A percentile compares a stretch with the other conserved stretches of the same genome.
phyloP scores from a whole-genome alignment of 2,329 filamentous ascomycete genomes.

The Claviceps arundinis region DNA sequence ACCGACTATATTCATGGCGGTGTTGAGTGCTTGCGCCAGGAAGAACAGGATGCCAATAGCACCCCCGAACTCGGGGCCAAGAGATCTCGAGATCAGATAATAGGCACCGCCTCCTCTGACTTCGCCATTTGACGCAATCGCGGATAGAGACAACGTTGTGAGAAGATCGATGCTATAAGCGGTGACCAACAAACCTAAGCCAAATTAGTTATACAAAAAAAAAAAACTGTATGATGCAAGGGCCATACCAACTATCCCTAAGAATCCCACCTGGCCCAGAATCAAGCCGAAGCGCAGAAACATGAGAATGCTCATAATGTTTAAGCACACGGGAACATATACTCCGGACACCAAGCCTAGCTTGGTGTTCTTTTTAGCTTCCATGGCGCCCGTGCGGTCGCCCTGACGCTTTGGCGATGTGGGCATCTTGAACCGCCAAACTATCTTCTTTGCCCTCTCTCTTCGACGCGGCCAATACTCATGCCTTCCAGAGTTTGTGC shows the following conservation, averaged over 20 bases:
- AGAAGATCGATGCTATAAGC: constrained; percentile 76
- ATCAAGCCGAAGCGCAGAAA: constrained; percentile 82
- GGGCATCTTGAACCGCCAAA: constrained; percentile 3
- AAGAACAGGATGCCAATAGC: constrained; percentile 84
- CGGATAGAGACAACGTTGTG: constrained; percentile 74
- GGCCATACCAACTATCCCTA: constrained; percentile 62
- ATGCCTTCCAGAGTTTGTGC: neutral
- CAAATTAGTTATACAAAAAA: constrained; percentile 2
- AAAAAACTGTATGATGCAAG: neutral
- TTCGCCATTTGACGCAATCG: constrained; percentile 80
- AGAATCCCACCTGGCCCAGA: constrained; percentile 62
- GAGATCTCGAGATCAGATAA: constrained; percentile 72
- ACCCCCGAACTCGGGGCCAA: constrained; percentile 80
- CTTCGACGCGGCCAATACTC: neutral
- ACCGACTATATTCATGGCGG: constrained; percentile 76
- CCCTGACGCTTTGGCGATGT: constrained; percentile 7
- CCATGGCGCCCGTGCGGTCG: constrained; percentile 15
- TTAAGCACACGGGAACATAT: constrained; percentile 79
- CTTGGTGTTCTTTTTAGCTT: constrained; percentile 39
- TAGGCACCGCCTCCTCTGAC: constrained; percentile 81
- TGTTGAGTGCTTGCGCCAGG: constrained; percentile 78
- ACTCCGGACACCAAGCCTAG: constrained; percentile 67
- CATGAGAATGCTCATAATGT: constrained; percentile 84
- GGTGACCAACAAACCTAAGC: constrained; percentile 51
- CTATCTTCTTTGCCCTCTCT: neutral